Base-by-base conservation (phyloP, 1,284 basidiomycete species). In the Hemileia vastatrix region DNA sequence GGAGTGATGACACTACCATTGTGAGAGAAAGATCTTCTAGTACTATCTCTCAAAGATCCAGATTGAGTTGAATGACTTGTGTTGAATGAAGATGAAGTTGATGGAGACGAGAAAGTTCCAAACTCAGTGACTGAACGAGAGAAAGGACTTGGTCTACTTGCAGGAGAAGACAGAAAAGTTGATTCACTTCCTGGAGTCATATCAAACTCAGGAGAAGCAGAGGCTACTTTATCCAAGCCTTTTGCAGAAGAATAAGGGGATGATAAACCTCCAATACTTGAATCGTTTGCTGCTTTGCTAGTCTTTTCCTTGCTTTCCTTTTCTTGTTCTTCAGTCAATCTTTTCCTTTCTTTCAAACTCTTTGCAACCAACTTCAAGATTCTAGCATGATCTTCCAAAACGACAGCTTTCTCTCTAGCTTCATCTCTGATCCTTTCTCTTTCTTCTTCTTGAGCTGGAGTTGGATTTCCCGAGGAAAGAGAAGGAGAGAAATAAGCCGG, bases 341-440 rank as follows among this genome's bases (percentile, higher is more conserved):
- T 40, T 15, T 15, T 40, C 36, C 36, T 40, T 40, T 40, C 36
- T 15, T 15, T 40, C 36, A 68, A 13, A 27, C 59, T 62, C 3
- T 49, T 52, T 4, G 69, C 69, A 0, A 69, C 65, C 4, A 67
- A 54, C 1, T 27, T 21, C 2, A 71, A 52, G 18, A 72, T 68
- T 8, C 71, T 54, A 2, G 63, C 64, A 43, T 71, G 66, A 45
- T 72, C 71, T 13, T 69, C 67, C 6, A 59, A 64, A 31, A 70
- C 49, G 36, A 72, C 43, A 15, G 55, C 64, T 23, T 36, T 8
- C 60, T 66, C 65, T 24, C 63, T 47, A 40, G 36, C 18, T 3
- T 50, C 56, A 18, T 54, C 45, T 45, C 47, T 36, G 27, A 24
- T 8, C n/a, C 24, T 24, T 27, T 21, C 52, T 43, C 58, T 23